Evolutionary conservation across 2,329 filamentous ascomycete species (phyloP), one percentile per base, ranked within the genome.

Genomic region (Pseudocercospora fuligena): DNA sequence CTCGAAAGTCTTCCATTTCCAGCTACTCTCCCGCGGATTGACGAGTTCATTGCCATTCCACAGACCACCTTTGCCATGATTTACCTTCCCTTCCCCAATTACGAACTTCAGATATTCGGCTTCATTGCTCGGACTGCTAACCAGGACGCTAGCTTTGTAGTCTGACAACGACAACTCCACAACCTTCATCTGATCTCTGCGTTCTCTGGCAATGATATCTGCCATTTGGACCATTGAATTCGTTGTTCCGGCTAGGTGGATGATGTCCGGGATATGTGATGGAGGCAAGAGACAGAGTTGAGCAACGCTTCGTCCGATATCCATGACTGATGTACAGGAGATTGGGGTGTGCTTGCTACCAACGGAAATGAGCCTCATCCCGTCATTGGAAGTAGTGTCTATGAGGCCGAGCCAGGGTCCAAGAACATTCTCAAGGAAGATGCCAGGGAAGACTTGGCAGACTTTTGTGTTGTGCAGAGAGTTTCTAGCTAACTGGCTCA

Each of bases 91-190:
- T 25, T 65, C 63, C 25, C 56, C 63, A 49, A 65, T 61, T n/a
- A 61, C 47, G 29, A 46, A 61, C 1, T 58, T 58, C 14, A 61
- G 58, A 11, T 65, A 56, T 2, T 65, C 63, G 23, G 58, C 49
- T 16, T 29, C 31, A 21, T 47, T 65, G 3, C 49, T 46, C 8
- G 56, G 33, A 25, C 27, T 40, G 12, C 31, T 43, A 9, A 58
- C 47, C 8, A 65, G 36, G 8, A 65, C 63, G 36, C 63, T 65
- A 21, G 63, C 63, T 31, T 65, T 65, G 36, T 61, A 65, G 29
- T 36, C 40, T 12, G 57, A 33, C 8, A 61, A 51, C 14, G 63
- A 59, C 25, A 65, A 25, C 19, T 65, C 63, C 6, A 65, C 58
- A 1, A 65, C 63, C 12, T 58, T 31, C 23, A 61, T 49, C 5